Base-by-base conservation (phyloP, 2,329 filamentous ascomycete genomes). In the Fusarium falciforme region DNA sequence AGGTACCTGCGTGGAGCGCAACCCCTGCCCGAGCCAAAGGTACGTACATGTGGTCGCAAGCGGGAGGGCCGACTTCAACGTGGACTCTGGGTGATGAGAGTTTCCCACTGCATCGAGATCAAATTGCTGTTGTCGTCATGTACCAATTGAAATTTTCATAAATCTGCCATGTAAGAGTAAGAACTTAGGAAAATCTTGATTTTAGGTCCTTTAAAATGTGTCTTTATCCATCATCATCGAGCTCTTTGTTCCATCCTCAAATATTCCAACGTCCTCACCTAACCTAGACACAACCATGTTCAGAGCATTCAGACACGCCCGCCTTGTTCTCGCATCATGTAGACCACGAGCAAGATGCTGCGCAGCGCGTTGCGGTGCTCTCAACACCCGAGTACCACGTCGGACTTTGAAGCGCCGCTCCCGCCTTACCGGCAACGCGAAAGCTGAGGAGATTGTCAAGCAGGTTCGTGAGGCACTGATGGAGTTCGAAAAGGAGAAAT, bases 1-100 rank as follows among this genome's bases (percentile, higher is more conserved):
- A 75, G 74, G 72, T 74, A 76, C 76, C 47, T 68, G 55, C 62
- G 68, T 62, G 61, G 64, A 61, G 61, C 61, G 38, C 54, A 49
- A 55, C 47, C 47, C 47, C 47, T 52, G 47, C 17, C 17, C 6
- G 27, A 31, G 25, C 27, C 27, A 52, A 52, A 52, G 27, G 47
- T 52, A 52, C 47, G 47, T 52, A 52, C 27, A 20, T 29, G 17
- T 52, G 10, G 17, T 52, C 47, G 47, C 47, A 52, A 52, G 25
- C 47, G 47, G 47, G 47, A 31, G 47, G 47, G 1, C 47, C 47
- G 27, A 52, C 27, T 52, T 52, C 0, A 52, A 31, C 10, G 2
- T 49, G 3, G 9, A 16, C 25, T 49, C 44, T n/a, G 16, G 16
- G 44, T 27, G 12, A 25, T 16, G 25, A 52, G 47, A 52, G 47